Evolutionary conservation across 1,284 basidiomycete species (phyloP).

Genomic region (Inonotus hispidus): DNA sequence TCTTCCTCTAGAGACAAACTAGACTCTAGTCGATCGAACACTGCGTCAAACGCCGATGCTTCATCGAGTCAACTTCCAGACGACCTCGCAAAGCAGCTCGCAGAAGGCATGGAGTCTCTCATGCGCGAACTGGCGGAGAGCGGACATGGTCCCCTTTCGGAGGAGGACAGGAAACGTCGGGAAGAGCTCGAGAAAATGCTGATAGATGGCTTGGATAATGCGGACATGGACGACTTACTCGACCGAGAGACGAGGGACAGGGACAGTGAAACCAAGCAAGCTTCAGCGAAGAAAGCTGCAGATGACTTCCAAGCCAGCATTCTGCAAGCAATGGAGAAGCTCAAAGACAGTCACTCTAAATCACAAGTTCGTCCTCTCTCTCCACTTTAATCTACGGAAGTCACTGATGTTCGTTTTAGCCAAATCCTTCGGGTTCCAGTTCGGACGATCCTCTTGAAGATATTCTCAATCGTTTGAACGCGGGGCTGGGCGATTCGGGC

Average conservation of each 20-base stretch:
- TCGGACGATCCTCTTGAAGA: slow-evolving; percentile 41
- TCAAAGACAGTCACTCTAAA: slow-evolving; percentile 68
- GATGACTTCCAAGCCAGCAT: slow-evolving; percentile 74
- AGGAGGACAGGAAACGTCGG: slow-evolving; percentile 34
- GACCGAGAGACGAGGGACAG: slow-evolving; percentile 18
- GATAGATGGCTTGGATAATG: slow-evolving; percentile 59
- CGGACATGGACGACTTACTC: slow-evolving; percentile 30
- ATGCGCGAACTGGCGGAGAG: slow-evolving; percentile 60
- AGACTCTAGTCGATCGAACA: slow-evolving; percentile 18
- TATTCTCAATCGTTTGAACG: slow-evolving; percentile 42
- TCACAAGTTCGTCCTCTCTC: slow-evolving; percentile 32
- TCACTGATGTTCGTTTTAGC: slow-evolving; percentile 14
- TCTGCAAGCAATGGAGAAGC: slow-evolving; percentile 72
- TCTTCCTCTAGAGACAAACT: slow-evolving; percentile 22
- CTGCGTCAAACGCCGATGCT: slow-evolving; percentile 23
- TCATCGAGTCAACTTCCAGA: slow-evolving; percentile 31
- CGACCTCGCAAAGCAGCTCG: slow-evolving; percentile 69
- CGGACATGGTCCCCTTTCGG: slow-evolving; percentile 26
- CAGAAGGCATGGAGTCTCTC: slow-evolving; percentile 81
- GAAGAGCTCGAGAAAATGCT: slow-evolving; percentile 75
- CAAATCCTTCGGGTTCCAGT: slow-evolving; percentile 29
- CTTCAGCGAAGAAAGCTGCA: slow-evolving; percentile 26
- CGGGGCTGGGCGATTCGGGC: slow-evolving; percentile 29
- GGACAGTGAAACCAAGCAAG: slow-evolving; percentile 14
- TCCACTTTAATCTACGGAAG: slow-evolving; percentile 14